These are phyloP conservation scores for Cylindrotheca closterium DNA, from an alignment of 108 stramenopile genomes.

Conservation along the genomic window DNA sequence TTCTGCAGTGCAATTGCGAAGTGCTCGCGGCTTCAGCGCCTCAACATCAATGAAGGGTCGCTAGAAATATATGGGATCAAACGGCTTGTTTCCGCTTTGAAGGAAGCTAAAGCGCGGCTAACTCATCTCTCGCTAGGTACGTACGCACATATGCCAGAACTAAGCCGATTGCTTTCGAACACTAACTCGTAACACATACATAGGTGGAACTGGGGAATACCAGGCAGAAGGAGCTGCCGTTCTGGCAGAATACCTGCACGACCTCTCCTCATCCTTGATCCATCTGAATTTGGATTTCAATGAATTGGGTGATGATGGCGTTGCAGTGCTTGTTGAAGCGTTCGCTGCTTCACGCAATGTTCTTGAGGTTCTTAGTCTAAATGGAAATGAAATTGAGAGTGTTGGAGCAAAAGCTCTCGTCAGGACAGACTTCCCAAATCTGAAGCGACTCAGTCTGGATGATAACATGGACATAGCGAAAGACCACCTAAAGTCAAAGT, in stretches of 20 bases:
- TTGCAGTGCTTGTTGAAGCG: constrained; percentile 1
- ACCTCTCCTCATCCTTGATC: constrained; percentile 9
- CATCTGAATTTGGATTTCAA: constrained; percentile 7
- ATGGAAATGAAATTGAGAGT: constrained; percentile 8
- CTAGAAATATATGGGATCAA: constrained; percentile 15
- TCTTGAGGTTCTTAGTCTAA: constrained; percentile 3
- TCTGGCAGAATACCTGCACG: constrained; percentile 1
- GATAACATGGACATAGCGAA: constrained; percentile 43
- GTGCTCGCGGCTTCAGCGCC: constrained; percentile 9
- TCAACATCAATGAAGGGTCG: constrained; percentile 8
- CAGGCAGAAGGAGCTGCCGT: constrained; percentile 6
- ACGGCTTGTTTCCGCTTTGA: constrained; percentile 8
- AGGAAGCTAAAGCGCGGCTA: constrained; percentile 2
- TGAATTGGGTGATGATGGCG: constrained; percentile 15
- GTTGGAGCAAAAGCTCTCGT: constrained; percentile 4
- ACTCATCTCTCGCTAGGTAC: constrained; percentile 10
- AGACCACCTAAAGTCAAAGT: not conserved
- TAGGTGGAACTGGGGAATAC: constrained; percentile 2
- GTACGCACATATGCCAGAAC: no score
- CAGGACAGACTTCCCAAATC: not conserved
- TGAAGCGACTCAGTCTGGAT: constrained; percentile 36
- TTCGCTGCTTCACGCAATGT: not conserved
- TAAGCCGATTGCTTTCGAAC: no score
- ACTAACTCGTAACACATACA: no score
- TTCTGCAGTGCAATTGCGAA: constrained; percentile 6